Base-by-base conservation (phyloP, 2,329 filamentous ascomycete genomes). In the Atkinsonella hypoxylon region DNA sequence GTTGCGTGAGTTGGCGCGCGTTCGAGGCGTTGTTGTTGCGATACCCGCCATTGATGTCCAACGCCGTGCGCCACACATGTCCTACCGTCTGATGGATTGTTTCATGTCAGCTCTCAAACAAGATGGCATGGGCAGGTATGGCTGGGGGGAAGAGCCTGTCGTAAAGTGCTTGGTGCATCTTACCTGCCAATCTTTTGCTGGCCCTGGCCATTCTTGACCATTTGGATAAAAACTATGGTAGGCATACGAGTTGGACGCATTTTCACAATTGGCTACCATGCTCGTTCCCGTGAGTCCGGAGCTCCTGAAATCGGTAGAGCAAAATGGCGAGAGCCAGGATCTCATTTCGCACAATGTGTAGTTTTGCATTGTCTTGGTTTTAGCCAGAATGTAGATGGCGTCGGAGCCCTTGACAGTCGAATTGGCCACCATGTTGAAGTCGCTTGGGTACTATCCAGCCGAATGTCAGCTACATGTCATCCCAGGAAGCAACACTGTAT, bases 291-390 rank as follows among this genome's bases (percentile, higher is more conserved):
- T 69, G 6, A 71, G 72, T 0, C 79, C 78, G 0, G 77, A 76
- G 12, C 79, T 68, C 51, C 74, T 70, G 57, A 78, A 83, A 4
- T 64, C 64, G 0, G 87, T 89, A 0, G 79, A 83, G 63, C 87
- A 93, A 12, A 76, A 69, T 0, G 82, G 73, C 0, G 83, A 81
- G 1, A 81, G 63, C 56, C 80, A 82, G 0, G 80, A 83, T 20
- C 77, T 76, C 13, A 90, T 62, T 41, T 82, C 72, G 60, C 87
- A 93, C 0, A 93, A 66, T 0, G 82, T 79, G 59, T 83, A 89
- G 31, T 78, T 71, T 0, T 58, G 61, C 7, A 64, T 61, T 4
- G 30, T 40, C 0, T 58, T 51, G 8, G 57, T 61, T 51, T 82
- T 81, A 1, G 74, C 79, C 1, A 93, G 71, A 0, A 89, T 55